phyloP scores from a whole-genome alignment of 495 filamentous ascomycete genomes.

The Platismatia glauca region DNA sequence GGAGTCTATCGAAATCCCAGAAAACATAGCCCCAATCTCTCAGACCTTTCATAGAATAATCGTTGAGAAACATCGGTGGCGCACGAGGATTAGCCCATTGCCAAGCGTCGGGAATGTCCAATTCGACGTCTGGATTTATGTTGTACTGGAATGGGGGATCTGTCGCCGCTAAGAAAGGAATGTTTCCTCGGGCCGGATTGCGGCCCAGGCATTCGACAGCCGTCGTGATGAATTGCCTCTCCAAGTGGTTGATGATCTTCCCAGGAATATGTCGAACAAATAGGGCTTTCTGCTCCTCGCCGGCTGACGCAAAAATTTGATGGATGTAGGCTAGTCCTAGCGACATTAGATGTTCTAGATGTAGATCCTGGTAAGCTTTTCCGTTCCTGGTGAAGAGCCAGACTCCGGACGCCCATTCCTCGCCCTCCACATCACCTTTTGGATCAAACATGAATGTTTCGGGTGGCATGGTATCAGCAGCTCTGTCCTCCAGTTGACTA shows the following conservation, averaged over 20 bases:
- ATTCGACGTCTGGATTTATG: neutral
- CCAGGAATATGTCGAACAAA: neutral
- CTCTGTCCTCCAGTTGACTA: neutral
- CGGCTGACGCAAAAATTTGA: neutral
- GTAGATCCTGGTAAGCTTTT: neutral
- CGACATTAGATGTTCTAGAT: slow-evolving; percentile 3
- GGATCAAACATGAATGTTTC: neutral
- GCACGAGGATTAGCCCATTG: slow-evolving; percentile 4
- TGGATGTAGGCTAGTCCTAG: neutral
- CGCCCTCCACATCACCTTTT: neutral
- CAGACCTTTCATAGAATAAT: neutral
- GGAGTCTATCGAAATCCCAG: slow-evolving; percentile 7
- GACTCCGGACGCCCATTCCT: neutral
- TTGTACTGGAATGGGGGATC: neutral
- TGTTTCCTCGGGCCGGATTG: neutral
- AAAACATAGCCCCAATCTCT: slow-evolving; percentile 14
- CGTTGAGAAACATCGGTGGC: neutral
- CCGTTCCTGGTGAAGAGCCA: neutral
- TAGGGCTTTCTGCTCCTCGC: neutral
- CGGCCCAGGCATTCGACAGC: neutral
- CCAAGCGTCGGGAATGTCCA: slow-evolving; percentile 2
- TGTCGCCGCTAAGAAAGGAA: neutral
- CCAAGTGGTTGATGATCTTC: neutral
- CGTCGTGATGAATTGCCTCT: neutral
- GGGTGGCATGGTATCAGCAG: neutral